Conservation (phyloP, 2,329 filamentous ascomycete species). For the Cordyceps javanica region DNA sequence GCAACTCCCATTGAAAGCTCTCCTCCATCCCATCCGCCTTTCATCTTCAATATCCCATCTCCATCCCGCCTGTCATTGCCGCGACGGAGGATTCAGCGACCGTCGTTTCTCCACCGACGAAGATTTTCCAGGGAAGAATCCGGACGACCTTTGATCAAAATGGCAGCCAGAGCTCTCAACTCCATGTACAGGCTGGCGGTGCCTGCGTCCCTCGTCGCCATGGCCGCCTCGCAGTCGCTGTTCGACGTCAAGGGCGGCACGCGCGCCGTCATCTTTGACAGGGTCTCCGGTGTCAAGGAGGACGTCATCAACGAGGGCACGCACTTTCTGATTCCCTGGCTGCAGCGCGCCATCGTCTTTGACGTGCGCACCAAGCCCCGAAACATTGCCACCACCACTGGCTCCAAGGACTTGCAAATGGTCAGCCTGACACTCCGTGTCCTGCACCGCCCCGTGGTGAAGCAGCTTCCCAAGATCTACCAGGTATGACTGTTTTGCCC, state of each 20-base stretch:
- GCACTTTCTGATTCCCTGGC: slow-evolving; percentile 92
- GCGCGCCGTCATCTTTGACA: slow-evolving; percentile 96
- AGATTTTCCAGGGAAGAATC: neutral
- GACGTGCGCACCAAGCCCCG: slow-evolving; percentile 96
- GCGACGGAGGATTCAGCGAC: neutral
- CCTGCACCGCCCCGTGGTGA: slow-evolving; percentile 87
- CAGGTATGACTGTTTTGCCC: slow-evolving; percentile 66
- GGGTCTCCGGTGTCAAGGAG: slow-evolving; percentile 87
- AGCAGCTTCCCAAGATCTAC: slow-evolving; percentile 93
- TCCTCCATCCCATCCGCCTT: slow-evolving; percentile 6
- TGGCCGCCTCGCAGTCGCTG: slow-evolving; percentile 69
- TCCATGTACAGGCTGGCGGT: slow-evolving; percentile 63
- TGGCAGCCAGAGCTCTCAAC: slow-evolving; percentile 54
- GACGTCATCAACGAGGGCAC: slow-evolving; percentile 91
- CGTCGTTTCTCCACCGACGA: neutral
- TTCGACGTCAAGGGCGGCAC: slow-evolving; percentile 97
- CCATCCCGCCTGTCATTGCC: slow-evolving; percentile 1
- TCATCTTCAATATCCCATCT: neutral
- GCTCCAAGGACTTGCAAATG: slow-evolving; percentile 99
- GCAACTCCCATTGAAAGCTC: slow-evolving; percentile 8
- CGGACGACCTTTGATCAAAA: slow-evolving; percentile 22
- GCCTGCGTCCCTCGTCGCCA: slow-evolving; percentile 63
- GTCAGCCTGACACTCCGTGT: slow-evolving; percentile 96
- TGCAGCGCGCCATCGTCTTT: slow-evolving; percentile 90
- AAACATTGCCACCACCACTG: slow-evolving; percentile 95